These are phyloP conservation scores for Colletotrichum siamense DNA, from an alignment of 2,329 filamentous ascomycete species.

Conservation along the genomic window DNA sequence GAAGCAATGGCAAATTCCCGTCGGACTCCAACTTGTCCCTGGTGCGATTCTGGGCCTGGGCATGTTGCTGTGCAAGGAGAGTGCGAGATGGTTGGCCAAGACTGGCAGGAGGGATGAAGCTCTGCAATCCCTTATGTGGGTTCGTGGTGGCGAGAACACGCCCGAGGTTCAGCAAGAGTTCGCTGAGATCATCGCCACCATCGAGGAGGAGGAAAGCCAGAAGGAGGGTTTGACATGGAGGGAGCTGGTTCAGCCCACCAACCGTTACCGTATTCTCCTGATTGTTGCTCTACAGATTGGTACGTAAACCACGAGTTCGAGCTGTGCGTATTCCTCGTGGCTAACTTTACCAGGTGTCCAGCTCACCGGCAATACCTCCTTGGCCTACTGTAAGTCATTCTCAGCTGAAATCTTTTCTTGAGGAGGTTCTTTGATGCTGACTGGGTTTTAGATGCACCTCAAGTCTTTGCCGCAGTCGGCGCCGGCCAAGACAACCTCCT, in stretches of 20 bases:
- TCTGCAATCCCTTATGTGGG: constrained; percentile 53
- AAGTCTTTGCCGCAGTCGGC: constrained; percentile 56
- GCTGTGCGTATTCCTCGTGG: too few relatives aligned
- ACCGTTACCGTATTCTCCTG: constrained; percentile 52
- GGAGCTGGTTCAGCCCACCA: constrained; percentile 50
- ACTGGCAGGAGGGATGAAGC: constrained; percentile 51
- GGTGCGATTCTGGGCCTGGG: constrained; percentile 51
- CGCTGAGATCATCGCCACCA: constrained; percentile 47
- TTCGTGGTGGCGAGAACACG: constrained; percentile 48
- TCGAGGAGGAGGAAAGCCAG: constrained; percentile 50
- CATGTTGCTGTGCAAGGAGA: constrained; percentile 55
- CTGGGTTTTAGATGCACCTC: too few relatives aligned
- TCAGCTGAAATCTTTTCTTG: too few relatives aligned
- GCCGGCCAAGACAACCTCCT: constrained; percentile 46
- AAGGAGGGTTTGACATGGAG: constrained; percentile 51
- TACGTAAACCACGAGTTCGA: too few relatives aligned
- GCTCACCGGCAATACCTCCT: constrained; percentile 54
- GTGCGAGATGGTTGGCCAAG: constrained; percentile 51
- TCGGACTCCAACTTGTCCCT: constrained; percentile 51
- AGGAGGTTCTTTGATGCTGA: too few relatives aligned
- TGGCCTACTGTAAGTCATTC: constrained; percentile 56
- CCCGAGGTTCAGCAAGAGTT: constrained; percentile 41
- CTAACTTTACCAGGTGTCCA: constrained; percentile 40
- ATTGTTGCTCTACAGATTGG: constrained; percentile 55
- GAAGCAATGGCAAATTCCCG: constrained; percentile 56